A percentile compares a stretch with the other conserved stretches of the same genome.
Conservation (phyloP, 2,329 filamentous ascomycete genomes). For the Monilinia aucupariae region DNA sequence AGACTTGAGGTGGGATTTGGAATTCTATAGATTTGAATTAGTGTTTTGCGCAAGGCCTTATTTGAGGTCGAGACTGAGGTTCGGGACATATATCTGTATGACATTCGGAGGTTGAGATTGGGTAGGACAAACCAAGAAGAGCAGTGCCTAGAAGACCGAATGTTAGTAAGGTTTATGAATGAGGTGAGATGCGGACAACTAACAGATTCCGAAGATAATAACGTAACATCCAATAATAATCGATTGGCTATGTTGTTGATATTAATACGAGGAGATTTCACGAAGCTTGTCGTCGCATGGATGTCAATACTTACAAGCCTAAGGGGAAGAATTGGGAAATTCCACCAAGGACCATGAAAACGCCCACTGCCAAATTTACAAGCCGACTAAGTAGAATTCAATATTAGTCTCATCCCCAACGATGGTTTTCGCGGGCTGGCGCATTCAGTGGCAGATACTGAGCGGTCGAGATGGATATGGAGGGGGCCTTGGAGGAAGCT, state of each 20-base stretch:
- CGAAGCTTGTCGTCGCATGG: constrained; percentile 3
- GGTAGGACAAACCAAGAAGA: constrained; percentile 48
- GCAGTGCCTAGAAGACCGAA: constrained; percentile 51
- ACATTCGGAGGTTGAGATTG: constrained; percentile 18
- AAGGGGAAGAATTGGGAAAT: constrained; percentile 60
- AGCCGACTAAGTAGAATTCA: constrained; percentile 61
- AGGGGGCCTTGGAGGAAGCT: not conserved
- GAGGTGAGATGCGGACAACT: constrained; percentile 33
- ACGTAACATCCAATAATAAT: constrained; percentile 82
- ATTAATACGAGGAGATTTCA: not conserved
- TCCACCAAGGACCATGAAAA: constrained; percentile 82
- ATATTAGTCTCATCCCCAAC: constrained; percentile 29
- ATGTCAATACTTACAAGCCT: constrained; percentile 29
- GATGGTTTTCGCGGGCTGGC: not conserved
- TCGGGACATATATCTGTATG: not conserved
- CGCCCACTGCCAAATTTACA: constrained; percentile 84
- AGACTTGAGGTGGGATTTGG: constrained; percentile 87
- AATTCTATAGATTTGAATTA: constrained; percentile 55
- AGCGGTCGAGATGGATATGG: constrained; percentile 3
- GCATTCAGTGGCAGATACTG: constrained; percentile 22
- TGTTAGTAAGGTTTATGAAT: constrained; percentile 23
- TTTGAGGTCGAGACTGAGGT: not conserved
- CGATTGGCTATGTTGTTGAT: constrained; percentile 48
- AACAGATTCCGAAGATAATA: constrained; percentile 83
- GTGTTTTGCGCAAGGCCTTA: not conserved